A percentile compares a stretch with the other conserved stretches of the same genome.
Conservation (phyloP, 169 alveolate genomes). For the Eimeria sp. region DNA sequence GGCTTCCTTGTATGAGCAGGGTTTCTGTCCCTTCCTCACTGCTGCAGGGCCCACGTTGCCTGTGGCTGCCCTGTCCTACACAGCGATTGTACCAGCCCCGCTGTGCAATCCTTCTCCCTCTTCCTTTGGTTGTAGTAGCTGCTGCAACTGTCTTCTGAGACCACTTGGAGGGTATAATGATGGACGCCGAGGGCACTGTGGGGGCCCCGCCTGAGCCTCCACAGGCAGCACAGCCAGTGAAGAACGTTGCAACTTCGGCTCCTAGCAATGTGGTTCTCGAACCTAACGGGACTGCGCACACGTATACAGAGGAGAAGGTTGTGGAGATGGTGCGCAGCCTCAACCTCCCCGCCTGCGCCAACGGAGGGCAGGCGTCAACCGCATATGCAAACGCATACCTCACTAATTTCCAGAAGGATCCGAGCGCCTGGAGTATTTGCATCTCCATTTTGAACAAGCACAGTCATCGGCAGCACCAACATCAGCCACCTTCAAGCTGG, state of each 20-base stretch:
- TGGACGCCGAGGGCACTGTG: constrained; percentile 44
- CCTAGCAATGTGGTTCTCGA: background rate
- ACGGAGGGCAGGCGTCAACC: constrained; percentile 14
- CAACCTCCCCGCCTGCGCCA: background rate
- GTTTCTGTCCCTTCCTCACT: background rate
- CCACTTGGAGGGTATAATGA: background rate
- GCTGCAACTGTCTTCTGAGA: background rate
- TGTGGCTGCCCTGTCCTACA: background rate
- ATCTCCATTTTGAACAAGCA: constrained; percentile 72
- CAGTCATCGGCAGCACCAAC: constrained; percentile 4
- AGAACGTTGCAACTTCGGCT: background rate
- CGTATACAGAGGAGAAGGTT: constrained; percentile 50
- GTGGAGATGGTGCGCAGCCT: constrained; percentile 36
- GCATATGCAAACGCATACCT: constrained; percentile 76
- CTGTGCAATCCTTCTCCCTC: background rate
- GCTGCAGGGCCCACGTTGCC: background rate
- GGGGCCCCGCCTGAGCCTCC: constrained; percentile 41
- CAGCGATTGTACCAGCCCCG: background rate
- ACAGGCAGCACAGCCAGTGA: background rate
- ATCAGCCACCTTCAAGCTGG: background rate
- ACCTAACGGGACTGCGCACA: background rate
- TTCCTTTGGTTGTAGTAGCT: background rate
- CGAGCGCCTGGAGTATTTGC: constrained; percentile 81
- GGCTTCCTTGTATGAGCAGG: background rate
- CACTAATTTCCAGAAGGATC: constrained; percentile 76